phyloP scores from a whole-genome alignment of 1,284 basidiomycete genomes.

The Bjerkandera adusta region DNA sequence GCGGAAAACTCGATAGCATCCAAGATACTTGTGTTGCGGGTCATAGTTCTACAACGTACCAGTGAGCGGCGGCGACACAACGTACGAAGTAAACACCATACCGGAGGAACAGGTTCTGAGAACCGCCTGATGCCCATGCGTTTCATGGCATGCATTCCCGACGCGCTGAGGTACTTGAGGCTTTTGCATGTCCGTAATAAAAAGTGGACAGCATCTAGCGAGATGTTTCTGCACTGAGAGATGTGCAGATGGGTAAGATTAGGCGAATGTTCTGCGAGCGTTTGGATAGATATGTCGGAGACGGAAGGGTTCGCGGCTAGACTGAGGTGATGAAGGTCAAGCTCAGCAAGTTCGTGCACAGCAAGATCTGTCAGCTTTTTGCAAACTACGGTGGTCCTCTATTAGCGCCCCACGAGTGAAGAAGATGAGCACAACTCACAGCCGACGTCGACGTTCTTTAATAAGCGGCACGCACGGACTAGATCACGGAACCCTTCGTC shows the following conservation, averaged over 20 bases:
- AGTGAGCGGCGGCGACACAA: neutral
- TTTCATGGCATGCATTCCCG: conserved; percentile 79
- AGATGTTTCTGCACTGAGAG: conserved; percentile 84
- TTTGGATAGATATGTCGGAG: conserved; percentile 67
- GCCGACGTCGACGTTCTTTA: conserved; percentile 85
- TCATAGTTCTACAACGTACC: conserved; percentile 21
- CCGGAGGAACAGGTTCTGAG: conserved; percentile 74
- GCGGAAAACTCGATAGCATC: conserved; percentile 83
- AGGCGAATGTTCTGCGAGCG: conserved; percentile 61
- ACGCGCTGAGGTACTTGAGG: conserved; percentile 79
- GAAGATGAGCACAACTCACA: conserved; percentile 50
- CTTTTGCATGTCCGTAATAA: conserved; percentile 63
- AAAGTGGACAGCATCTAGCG: conserved; percentile 76
- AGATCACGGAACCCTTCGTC: conserved; percentile 76
- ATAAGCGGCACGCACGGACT: conserved; percentile 68
- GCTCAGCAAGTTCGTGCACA: conserved; percentile 76
- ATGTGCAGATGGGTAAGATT: conserved; percentile 84
- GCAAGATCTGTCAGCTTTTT: conserved; percentile 82
- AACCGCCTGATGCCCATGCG: conserved; percentile 76
- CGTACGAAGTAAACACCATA: conserved; percentile 37
- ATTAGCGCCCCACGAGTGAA: neutral
- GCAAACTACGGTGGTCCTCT: conserved; percentile 77
- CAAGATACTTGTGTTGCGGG: conserved; percentile 35
- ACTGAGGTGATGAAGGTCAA: too few relatives aligned
- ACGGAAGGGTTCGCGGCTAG: too few relatives aligned